Evolutionary conservation across 371 early-diverging fungal genomes (phyloP).

Genomic region (Mortierella sp.): DNA sequence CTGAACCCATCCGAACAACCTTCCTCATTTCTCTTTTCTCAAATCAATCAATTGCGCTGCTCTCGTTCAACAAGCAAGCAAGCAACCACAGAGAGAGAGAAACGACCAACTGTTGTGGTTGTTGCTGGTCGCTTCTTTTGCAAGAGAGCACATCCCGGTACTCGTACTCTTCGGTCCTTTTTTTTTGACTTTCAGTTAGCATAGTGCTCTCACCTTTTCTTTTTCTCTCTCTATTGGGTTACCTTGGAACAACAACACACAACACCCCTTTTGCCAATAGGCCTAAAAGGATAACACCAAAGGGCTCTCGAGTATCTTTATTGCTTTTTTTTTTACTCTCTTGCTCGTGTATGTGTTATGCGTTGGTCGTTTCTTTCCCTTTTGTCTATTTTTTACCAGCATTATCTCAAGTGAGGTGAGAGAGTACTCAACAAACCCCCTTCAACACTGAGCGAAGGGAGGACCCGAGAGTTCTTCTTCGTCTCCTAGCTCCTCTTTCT

Average conservation of each 20-base stretch:
- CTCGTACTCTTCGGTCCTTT: background rate
- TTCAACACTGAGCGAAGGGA: background rate
- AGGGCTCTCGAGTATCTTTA: background rate
- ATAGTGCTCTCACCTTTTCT: background rate
- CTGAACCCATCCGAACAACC: background rate
- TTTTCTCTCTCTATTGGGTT: no score
- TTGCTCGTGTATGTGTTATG: background rate
- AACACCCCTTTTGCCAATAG: background rate
- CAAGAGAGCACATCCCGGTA: background rate
- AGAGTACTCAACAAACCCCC: background rate
- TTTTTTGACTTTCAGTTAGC: background rate
- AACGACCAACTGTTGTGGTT: background rate
- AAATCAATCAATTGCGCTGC: conserved; percentile 3
- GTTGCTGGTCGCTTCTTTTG: background rate
- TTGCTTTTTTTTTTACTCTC: background rate
- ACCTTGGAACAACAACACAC: background rate
- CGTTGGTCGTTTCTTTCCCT: background rate
- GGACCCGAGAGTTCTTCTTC: background rate
- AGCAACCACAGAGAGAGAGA: background rate
- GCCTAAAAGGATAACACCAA: background rate
- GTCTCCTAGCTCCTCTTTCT: background rate
- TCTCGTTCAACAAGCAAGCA: background rate
- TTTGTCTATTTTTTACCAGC: conserved; percentile 11
- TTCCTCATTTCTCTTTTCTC: background rate
- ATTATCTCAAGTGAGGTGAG: background rate